These are phyloP conservation scores for Zymoseptoria ardabiliae DNA, from an alignment of 2,329 filamentous ascomycete genomes.

Conservation along the genomic window DNA sequence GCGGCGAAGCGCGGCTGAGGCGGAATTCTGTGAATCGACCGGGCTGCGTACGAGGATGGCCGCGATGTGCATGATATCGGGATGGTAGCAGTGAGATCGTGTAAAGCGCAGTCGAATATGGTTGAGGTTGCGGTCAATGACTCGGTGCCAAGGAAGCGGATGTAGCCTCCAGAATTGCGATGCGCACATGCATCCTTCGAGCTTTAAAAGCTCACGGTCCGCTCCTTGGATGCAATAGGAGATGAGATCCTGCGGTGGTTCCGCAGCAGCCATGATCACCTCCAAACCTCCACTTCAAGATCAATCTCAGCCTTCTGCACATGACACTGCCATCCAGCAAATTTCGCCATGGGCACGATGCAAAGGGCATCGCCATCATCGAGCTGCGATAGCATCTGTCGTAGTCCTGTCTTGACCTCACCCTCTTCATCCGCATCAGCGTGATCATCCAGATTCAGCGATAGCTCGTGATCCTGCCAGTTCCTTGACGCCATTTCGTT, in stretches of 20 bases:
- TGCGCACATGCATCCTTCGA: background rate
- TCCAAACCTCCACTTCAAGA: slow-evolving; percentile 15
- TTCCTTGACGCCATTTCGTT: slow-evolving; percentile 6
- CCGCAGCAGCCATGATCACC: background rate
- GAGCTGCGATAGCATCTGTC: slow-evolving; percentile 5
- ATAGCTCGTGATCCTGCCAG: slow-evolving; percentile 5
- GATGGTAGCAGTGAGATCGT: background rate
- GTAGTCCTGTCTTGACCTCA: slow-evolving; percentile 2
- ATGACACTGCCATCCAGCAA: slow-evolving; percentile 9
- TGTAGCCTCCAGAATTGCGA: background rate
- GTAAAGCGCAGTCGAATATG: background rate
- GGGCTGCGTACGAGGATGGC: too few relatives aligned
- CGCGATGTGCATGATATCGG: too few relatives aligned
- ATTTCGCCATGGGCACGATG: slow-evolving; percentile 15
- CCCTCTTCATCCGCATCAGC: background rate
- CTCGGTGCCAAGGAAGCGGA: background rate
- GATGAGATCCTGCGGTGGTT: background rate
- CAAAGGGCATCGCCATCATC: slow-evolving; percentile 9
- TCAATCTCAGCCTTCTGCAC: slow-evolving; percentile 10
- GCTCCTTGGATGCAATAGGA: background rate
- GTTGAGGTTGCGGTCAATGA: background rate
- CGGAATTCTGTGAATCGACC: background rate
- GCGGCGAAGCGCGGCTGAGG: background rate
- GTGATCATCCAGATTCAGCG: background rate
- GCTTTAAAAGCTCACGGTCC: background rate